Percentiles rank a stretch among this genome's conserved stretches.
These are phyloP conservation scores for Solanum peruvianum DNA, from an alignment of 257 asterid species.

Conservation along the genomic window DNA sequence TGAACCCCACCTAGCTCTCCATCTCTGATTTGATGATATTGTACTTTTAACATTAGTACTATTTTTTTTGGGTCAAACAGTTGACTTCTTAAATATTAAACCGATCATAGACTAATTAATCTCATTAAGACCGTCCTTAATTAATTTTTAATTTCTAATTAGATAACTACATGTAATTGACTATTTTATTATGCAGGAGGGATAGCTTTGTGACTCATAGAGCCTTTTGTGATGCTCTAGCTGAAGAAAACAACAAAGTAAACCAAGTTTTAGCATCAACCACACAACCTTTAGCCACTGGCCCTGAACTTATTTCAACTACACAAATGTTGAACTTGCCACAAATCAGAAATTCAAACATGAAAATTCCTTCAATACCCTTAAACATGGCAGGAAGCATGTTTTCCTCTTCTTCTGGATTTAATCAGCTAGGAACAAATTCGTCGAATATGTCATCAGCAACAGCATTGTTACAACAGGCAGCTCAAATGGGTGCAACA, in stretches of 20 bases:
- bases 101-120: neutral
- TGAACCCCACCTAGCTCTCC: too few species aligned
- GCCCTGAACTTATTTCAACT: neutral
- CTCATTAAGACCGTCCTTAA: neutral
- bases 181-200: neutral
- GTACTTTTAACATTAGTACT: neutral
- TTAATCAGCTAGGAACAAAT: neutral
- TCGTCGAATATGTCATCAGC: conserved; percentile 1
- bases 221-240: conserved; percentile 6
- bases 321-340: neutral
- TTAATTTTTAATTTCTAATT: neutral
- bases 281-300: neutral
- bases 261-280: neutral
- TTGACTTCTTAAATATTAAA: neutral
- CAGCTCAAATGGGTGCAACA: conserved; percentile 6
- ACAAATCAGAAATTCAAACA: neutral
- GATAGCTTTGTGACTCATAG: conserved; percentile 6
- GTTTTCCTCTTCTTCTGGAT: conserved; percentile 1
- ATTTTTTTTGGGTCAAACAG: neutral
- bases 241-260: neutral
- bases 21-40: too few species aligned
- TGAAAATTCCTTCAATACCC: neutral
- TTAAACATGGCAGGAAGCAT: neutral
- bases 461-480: conserved; percentile 1
- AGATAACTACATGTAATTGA: neutral